Conservation (phyloP, 2,329 filamentous ascomycete species). For the Pseudovirgaria hyperparasitica region DNA sequence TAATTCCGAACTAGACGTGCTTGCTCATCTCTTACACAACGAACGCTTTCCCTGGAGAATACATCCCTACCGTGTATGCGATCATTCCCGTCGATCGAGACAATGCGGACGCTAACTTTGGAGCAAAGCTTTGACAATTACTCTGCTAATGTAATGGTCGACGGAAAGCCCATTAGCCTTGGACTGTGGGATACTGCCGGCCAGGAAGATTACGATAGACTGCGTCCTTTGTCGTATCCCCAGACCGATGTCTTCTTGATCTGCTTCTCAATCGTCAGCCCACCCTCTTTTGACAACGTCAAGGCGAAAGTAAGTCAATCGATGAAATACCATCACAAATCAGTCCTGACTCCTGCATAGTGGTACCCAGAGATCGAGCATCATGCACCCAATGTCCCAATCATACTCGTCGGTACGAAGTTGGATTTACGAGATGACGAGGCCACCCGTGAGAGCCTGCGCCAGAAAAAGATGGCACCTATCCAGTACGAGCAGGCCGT, state of each 20-base stretch:
- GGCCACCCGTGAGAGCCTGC: slow-evolving; percentile 66
- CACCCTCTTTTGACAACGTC: slow-evolving; percentile 96
- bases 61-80: slow-evolving; percentile 90
- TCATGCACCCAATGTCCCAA: slow-evolving; percentile 87
- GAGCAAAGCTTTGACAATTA: slow-evolving; percentile 84
- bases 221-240: slow-evolving; percentile 90
- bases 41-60: slow-evolving; percentile 99
- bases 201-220: slow-evolving; percentile 94
- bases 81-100: slow-evolving; percentile 5
- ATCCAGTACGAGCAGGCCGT: slow-evolving; percentile 90
- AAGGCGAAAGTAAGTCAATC: slow-evolving; percentile 69
- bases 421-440: slow-evolving; percentile 87
- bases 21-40: slow-evolving; percentile 98
- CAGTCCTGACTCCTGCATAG: slow-evolving; percentile 33
- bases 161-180: slow-evolving; percentile 93
- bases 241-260: slow-evolving; percentile 98
- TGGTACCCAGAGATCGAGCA: slow-evolving; percentile 98
- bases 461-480: slow-evolving; percentile 92
- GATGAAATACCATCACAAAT: slow-evolving; percentile 1
- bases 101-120: slow-evolving; percentile 12
- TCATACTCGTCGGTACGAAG: slow-evolving; percentile 95
- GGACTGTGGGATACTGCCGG: slow-evolving; percentile 98
- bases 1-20: slow-evolving; percentile 59
- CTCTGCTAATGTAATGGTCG: slow-evolving; percentile 97
- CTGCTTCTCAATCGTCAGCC: slow-evolving; percentile 96